Percentiles rank a stretch among this genome's conserved stretches.
These are phyloP conservation scores for Persicaria tinctoria DNA, from an alignment of 148 eudicot species.

Conservation along the genomic window DNA sequence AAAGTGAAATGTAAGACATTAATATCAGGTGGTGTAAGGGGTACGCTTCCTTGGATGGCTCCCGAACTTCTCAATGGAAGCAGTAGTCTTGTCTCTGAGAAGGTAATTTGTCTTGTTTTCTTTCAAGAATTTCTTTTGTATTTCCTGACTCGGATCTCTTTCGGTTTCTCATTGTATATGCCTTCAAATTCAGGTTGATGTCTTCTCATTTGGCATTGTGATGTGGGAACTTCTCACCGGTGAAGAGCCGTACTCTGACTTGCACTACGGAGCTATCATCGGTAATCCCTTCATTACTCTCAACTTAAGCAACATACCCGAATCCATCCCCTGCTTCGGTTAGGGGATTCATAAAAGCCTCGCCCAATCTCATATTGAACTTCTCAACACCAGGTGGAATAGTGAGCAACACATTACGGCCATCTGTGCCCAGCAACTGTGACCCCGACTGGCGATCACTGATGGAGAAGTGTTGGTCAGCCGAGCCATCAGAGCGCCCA, in stretches of 20 bases:
- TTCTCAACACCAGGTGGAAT: slow-evolving; percentile 55
- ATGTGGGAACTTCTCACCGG: slow-evolving; percentile 17
- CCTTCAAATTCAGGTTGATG: slow-evolving; percentile 15
- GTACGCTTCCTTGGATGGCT: slow-evolving; percentile 18
- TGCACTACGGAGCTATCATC: slow-evolving; percentile 15
- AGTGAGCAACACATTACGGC: slow-evolving; percentile 87
- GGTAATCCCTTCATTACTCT: slow-evolving; percentile 5
- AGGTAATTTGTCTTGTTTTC: neutral
- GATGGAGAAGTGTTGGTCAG: slow-evolving; percentile 94
- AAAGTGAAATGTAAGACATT: slow-evolving; percentile 14
- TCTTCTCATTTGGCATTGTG: slow-evolving; percentile 17
- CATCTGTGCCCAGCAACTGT: slow-evolving; percentile 65
- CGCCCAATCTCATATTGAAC: neutral
- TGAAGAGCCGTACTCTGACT: slow-evolving; percentile 8
- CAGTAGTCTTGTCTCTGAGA: slow-evolving; percentile 16
- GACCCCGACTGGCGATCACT: slow-evolving; percentile 74
- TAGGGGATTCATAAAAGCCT: neutral
- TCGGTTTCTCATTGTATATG: neutral
- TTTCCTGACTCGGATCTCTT: neutral
- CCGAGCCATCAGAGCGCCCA: slow-evolving; percentile 81
- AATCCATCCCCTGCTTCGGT: neutral
- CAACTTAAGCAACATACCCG: neutral
- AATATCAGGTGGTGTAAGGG: slow-evolving; percentile 14
- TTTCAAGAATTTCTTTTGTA: neutral
- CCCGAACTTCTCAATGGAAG: slow-evolving; percentile 17